Percentiles rank a stretch among this genome's conserved stretches.
Conservation (phyloP, 1,139 yeast species). For the Pneumocystis carinii region DNA sequence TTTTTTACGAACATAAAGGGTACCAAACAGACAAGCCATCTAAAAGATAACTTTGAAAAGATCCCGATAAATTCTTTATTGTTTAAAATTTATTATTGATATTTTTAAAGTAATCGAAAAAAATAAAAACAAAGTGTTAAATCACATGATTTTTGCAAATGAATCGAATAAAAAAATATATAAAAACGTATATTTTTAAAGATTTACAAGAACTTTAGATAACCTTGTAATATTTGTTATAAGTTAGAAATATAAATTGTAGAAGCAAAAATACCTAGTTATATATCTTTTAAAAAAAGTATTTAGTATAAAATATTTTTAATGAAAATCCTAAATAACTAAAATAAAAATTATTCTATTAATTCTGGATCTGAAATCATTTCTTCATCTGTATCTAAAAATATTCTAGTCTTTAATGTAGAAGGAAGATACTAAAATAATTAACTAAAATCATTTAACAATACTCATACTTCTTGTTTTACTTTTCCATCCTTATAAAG, state of each 20-base stretch:
- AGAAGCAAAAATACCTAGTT: no score
- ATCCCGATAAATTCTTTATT: background rate
- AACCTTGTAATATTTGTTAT: background rate
- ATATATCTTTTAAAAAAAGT: no score
- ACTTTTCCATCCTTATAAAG: slow-evolving; percentile 57
- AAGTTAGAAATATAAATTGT: background rate
- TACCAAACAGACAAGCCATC: background rate
- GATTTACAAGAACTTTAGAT: background rate
- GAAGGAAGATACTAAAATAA: background rate
- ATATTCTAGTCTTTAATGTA: background rate
- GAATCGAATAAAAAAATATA: background rate
- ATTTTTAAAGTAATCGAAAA: background rate
- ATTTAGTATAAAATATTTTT: background rate
- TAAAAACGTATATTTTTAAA: background rate
- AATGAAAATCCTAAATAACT: background rate
- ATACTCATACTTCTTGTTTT: slow-evolving; percentile 32
- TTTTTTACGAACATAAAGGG: background rate
- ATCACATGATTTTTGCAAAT: background rate
- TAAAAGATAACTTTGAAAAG: background rate
- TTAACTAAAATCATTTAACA: background rate
- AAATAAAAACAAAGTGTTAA: background rate
- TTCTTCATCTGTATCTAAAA: background rate
- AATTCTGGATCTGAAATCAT: background rate
- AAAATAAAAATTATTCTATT: background rate
- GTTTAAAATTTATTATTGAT: background rate